Evolutionary conservation across 2,329 filamentous ascomycete genomes (phyloP).

Genomic region (Aspergillus sp.): DNA sequence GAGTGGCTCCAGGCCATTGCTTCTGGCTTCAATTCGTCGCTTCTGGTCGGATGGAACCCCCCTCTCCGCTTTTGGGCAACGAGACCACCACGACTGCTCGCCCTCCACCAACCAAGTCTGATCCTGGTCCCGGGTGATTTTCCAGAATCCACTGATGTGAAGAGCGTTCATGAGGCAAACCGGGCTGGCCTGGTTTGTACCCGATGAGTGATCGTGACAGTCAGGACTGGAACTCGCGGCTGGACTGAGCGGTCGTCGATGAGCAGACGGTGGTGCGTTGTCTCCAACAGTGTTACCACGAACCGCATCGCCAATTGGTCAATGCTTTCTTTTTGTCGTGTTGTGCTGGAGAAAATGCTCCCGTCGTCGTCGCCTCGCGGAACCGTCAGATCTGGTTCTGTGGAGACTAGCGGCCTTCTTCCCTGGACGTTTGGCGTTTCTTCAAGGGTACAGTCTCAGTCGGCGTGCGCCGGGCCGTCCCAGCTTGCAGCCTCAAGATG

Average conservation of each 20-base stretch:
- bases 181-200: slow-evolving; percentile 17
- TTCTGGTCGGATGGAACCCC: slow-evolving; percentile 13
- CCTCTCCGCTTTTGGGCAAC: slow-evolving; percentile 31
- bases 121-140: slow-evolving; percentile 15
- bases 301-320: neutral
- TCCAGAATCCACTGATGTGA: neutral
- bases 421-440: slow-evolving; percentile 31
- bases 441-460: slow-evolving; percentile 37
- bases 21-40: slow-evolving; percentile 22
- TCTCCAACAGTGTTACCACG: slow-evolving; percentile 7
- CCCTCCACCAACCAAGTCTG: slow-evolving; percentile 8
- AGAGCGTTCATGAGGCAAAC: slow-evolving; percentile 18
- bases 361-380: too few relatives aligned
- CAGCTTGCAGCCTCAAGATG: slow-evolving; percentile 45
- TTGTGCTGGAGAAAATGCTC: neutral
- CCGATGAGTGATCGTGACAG: slow-evolving; percentile 12
- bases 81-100: slow-evolving; percentile 8
- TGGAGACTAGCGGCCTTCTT: slow-evolving; percentile 22
- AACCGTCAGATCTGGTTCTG: neutral
- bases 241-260: slow-evolving; percentile 2
- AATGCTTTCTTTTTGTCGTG: neutral
- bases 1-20: slow-evolving; percentile 15
- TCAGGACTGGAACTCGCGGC: slow-evolving; percentile 7
- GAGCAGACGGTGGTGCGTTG: slow-evolving; percentile 23
- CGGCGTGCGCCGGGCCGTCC: slow-evolving; percentile 46